Percentiles rank a stretch among this genome's conserved stretches.
Evolutionary conservation across 2,329 filamentous ascomycete species (phyloP).

Genomic region (Plenodomus tracheiphilus): DNA sequence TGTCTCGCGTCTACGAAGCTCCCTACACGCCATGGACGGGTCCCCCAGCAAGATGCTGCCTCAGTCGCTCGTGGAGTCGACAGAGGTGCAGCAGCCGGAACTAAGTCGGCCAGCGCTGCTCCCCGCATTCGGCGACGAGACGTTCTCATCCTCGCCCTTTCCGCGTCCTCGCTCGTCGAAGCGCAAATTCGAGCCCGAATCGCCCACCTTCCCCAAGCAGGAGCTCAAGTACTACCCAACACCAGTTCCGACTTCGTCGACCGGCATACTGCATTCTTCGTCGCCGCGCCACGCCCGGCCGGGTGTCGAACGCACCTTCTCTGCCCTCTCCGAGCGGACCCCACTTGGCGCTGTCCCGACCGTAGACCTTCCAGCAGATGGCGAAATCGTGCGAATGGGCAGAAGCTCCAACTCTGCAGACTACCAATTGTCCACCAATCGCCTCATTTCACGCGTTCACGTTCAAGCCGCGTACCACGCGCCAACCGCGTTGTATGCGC

Average conservation of each 20-base stretch:
- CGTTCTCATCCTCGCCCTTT: constrained; percentile 76
- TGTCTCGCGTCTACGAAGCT: constrained; percentile 31
- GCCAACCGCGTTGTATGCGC: constrained; percentile 66
- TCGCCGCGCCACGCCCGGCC: constrained; percentile 59
- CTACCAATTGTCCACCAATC: constrained; percentile 89
- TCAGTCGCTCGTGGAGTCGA: constrained; percentile 33
- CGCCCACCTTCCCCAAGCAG: constrained; percentile 50
- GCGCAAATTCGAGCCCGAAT: constrained; percentile 62
- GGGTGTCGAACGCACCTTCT: constrained; percentile 61
- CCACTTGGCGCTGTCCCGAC: constrained; percentile 84
- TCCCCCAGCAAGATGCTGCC: constrained; percentile 29
- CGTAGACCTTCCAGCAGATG: constrained; percentile 77
- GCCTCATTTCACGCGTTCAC: constrained; percentile 90
- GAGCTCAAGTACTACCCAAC: constrained; percentile 80
- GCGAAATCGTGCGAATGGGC: constrained; percentile 83
- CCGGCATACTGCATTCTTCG: constrained; percentile 85
- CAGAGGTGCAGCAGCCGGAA: constrained; percentile 43
- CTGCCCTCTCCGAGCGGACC: constrained; percentile 71
- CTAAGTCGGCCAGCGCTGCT: constrained; percentile 68
- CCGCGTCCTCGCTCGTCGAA: constrained; percentile 65
- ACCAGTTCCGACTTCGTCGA: constrained; percentile 90
- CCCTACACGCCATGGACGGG: constrained; percentile 37
- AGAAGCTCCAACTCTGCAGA: constrained; percentile 94
- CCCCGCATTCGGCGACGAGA: constrained; percentile 65
- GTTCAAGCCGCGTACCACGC: constrained; percentile 84